Percentiles rank a stretch among this genome's conserved stretches.
Conservation (phyloP, 495 filamentous ascomycete genomes). For the Cairneyella variabilis region DNA sequence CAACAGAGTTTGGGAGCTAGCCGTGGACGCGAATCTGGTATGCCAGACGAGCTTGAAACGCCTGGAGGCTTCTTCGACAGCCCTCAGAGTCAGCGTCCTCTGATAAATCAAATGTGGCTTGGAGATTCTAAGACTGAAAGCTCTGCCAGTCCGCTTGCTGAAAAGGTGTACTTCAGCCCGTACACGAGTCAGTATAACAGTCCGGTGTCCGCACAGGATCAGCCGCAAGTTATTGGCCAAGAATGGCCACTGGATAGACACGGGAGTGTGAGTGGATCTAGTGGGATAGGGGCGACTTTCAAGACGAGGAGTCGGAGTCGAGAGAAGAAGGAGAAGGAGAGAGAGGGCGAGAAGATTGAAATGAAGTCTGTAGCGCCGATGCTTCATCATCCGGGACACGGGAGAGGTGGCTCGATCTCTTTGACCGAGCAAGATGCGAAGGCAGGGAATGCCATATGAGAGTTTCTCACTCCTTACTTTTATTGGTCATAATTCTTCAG, state of each 20-base stretch:
- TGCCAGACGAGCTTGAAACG: not conserved
- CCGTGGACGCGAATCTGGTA: not conserved
- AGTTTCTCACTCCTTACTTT: not conserved
- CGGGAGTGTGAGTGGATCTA: not conserved
- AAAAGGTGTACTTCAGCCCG: conserved; percentile 24
- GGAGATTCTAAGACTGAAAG: conserved; percentile 1
- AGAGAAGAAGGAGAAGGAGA: conserved; percentile 12
- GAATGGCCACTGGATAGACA: conserved; percentile 19
- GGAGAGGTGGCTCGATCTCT: not conserved
- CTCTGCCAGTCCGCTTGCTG: conserved; percentile 12
- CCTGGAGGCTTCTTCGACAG: conserved; percentile 21
- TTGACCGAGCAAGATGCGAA: conserved; percentile 9
- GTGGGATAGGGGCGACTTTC: too few species aligned
- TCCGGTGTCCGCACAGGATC: conserved; percentile 18
- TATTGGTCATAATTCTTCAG: conserved; percentile 6
- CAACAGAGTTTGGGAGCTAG: not conserved
- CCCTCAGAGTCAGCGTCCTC: conserved; percentile 22
- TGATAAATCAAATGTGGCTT: conserved; percentile 8
- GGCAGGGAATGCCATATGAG: conserved; percentile 11
- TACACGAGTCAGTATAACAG: conserved; percentile 23
- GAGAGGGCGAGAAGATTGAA: conserved; percentile 17
- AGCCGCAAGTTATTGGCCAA: not conserved
- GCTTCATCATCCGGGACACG: conserved; percentile 18
- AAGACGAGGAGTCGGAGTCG: conserved; percentile 5
- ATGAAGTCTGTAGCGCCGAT: conserved; percentile 20